Evolutionary conservation across 192 early-diverging fungal species (phyloP).

Genomic region (Linnemannia schmuckeri): DNA sequence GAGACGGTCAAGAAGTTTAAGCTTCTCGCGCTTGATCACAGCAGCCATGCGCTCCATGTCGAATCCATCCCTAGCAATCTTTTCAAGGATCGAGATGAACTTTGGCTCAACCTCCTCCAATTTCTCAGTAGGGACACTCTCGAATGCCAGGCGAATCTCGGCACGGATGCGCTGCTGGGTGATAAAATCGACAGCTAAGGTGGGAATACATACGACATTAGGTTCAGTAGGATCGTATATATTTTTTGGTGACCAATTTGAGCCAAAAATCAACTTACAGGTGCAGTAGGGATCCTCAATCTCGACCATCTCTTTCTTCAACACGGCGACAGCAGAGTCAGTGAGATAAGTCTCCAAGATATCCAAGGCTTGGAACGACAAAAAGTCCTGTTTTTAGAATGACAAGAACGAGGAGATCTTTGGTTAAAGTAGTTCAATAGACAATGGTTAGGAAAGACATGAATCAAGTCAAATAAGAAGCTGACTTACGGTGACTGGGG

Average conservation of each 20-base stretch:
- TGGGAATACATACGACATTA: neutral
- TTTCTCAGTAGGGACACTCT: slow-evolving; percentile 68
- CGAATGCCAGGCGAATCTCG: slow-evolving; percentile 57
- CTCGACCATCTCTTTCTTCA: slow-evolving; percentile 73
- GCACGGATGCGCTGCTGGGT: slow-evolving; percentile 60
- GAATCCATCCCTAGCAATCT: slow-evolving; percentile 63
- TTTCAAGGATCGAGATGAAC: slow-evolving; percentile 61
- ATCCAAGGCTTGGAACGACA: slow-evolving; percentile 38
- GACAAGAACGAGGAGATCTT: slow-evolving; percentile 22
- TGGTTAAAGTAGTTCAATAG: slow-evolving; percentile 18
- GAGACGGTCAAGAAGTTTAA: slow-evolving; percentile 57
- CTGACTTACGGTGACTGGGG: slow-evolving; percentile 59
- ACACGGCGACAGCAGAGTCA: slow-evolving; percentile 68
- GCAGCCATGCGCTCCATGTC: slow-evolving; percentile 70
- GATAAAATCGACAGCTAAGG: slow-evolving; percentile 60
- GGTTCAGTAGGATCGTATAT: neutral
- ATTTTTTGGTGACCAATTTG: neutral
- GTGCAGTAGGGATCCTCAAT: slow-evolving; percentile 73
- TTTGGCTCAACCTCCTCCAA: slow-evolving; percentile 61
- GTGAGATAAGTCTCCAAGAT: slow-evolving; percentile 63
- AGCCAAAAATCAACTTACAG: slow-evolving; percentile 33
- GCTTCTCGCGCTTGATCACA: slow-evolving; percentile 64
- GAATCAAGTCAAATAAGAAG: slow-evolving; percentile 23
- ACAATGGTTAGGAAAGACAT: slow-evolving; percentile 16
- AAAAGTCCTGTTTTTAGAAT: slow-evolving; percentile 23